Evolutionary conservation across 345 rosid species (phyloP), one percentile per base, ranked within the genome.

Genomic region (sweet orange (Citrus sinensis)): DNA sequence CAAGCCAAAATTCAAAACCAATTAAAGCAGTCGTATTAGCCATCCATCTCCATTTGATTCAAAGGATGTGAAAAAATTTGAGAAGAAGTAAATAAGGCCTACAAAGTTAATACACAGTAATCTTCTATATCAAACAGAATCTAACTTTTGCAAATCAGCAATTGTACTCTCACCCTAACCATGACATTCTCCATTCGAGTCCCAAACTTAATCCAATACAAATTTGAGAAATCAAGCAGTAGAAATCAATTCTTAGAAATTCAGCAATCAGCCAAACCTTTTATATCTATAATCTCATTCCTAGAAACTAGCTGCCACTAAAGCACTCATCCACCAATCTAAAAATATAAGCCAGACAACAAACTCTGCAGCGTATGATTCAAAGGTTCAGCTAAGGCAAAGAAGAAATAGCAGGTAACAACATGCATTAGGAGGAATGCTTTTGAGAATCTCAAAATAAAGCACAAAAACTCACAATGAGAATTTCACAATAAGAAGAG

Each of bases 1-100:
- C 51, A 78, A 55, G 62, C 51, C 70, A 54, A 59, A 78, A 35
- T 60, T 49, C 30, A 27, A 25, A 63, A 65, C 13, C 78, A 55
- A 34, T 34, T 25, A 16, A n/a, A 56, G 59, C 68, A 59, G 35
- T 24, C 22, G 9, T 56, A 67, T 54, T 62, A 78, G 25, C 66
- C 20, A 68, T 67, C 65, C 67, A 30, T 25, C 34, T 65, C 13
- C 63, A 54, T 70, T 27, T 35, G 40, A 70, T 67, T 66, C 65
- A 30, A 20, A 32, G 34, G 24, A 55, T 30, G 67, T 39, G 72
- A 35, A 66, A 46, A 49, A 81, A n/a, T 59, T 22, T 75, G 9
- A 20, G 8, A 30, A n/a, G 61, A 22, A n/a, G 70, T 30, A 49
- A 5, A 34, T 34, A 76, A 25, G 71, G 25, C 22, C 40, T 46